Conservation (phyloP, 352 stramenopile species). For the Aphanomyces euteiches region DNA sequence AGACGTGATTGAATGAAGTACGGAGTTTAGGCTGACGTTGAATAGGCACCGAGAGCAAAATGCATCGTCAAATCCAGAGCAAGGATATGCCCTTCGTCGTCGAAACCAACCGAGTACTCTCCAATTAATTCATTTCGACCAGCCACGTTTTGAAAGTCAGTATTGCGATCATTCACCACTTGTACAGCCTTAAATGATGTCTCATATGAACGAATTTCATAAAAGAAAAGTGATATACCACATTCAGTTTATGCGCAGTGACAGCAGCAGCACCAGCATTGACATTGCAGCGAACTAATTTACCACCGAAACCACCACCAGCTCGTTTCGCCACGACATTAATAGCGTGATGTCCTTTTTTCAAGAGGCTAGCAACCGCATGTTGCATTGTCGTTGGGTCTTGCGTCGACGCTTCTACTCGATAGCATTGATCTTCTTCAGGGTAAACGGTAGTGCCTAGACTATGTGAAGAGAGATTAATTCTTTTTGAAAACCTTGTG, state of each 20-base stretch:
- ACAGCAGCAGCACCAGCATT: constrained; percentile 41
- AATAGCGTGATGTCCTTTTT: constrained; percentile 36
- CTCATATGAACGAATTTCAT: not conserved
- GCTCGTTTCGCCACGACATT: constrained; percentile 40
- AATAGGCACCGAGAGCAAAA: constrained; percentile 19
- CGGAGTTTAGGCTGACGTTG: not conserved
- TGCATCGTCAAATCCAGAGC: constrained; percentile 37
- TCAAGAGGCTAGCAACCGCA: constrained; percentile 37
- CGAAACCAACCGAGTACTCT: constrained; percentile 41
- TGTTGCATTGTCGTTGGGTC: constrained; percentile 36
- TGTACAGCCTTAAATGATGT: constrained; percentile 30
- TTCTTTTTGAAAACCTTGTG: constrained; percentile 40
- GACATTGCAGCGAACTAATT: constrained; percentile 42
- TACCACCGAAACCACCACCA: constrained; percentile 50
- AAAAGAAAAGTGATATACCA: not conserved
- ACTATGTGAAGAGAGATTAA: not conserved
- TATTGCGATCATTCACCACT: constrained; percentile 43
- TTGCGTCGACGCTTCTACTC: constrained; percentile 41
- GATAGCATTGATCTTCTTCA: constrained; percentile 36
- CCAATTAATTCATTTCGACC: constrained; percentile 40
- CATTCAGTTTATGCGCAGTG: constrained; percentile 34
- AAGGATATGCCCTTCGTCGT: constrained; percentile 38
- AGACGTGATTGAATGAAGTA: constrained; percentile 8
- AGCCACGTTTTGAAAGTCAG: constrained; percentile 44
- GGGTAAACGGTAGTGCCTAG: constrained; percentile 14